Base-by-base conservation (phyloP, 2,329 filamentous ascomycete genomes). In the Botryotinia convoluta region DNA sequence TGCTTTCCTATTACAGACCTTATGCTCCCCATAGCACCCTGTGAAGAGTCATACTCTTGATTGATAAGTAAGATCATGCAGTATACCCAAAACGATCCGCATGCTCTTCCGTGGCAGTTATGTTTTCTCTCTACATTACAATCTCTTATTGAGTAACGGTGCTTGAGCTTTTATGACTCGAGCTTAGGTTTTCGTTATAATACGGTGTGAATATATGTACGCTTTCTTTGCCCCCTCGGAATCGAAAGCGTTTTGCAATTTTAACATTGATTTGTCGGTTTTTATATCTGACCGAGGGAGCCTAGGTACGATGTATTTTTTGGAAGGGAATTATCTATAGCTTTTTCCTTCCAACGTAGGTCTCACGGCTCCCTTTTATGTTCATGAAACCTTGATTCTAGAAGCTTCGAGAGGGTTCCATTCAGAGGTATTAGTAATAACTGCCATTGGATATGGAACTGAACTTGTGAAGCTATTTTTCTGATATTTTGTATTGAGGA, bases 281-380 rank as follows among this genome's bases (percentile, higher is more conserved):
- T 7, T 4, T 1, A n/a, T 57, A 8, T 9, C 4, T n/a, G 48
- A 3, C 5, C 1, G 26, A 16, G 14, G 3, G 2, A 29, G 51
- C n/a, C n/a, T 32, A 18, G 14, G 6, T 29, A 32, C 8, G n/a
- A 57, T 18, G 14, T 5, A 57, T 57, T n/a, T 10, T n/a, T 51
- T 51, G 6, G 6, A 29, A 18, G 16, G 3, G n/a, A 29, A 16
- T 32, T 18, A 9, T 57, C n/a, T 18, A 18, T 8, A 18, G n/a
- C 3, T 9, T 29, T 29, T 3, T 4, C 18, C 51, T 32, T 18
- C n/a, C 6, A 3, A 29, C 14, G 1, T 18, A 29, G 14, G n/a
- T 4, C 6, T 0, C 1, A 3, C 6, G 18, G 7, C 14, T 18
- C 6, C 48, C 51, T 57, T n/a, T 54, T 54, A 54, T 54, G 1